Evolutionary conservation across 2,329 filamentous ascomycete species (phyloP).

Genomic region (Gyromitra esculenta): DNA sequence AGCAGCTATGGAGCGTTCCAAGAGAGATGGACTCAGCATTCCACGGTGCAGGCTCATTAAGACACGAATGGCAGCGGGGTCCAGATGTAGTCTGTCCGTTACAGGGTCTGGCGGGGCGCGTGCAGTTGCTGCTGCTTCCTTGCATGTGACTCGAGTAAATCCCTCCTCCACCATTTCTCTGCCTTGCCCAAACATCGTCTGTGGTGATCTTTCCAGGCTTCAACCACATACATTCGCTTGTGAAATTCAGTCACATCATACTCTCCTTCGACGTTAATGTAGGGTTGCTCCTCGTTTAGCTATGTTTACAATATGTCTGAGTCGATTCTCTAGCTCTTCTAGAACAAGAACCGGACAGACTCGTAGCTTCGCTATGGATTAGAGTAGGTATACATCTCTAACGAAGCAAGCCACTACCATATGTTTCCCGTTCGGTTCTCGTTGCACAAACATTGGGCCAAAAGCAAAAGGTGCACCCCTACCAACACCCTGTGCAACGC

Average conservation of each 20-base stretch:
- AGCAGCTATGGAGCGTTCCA: slow-evolving; percentile 24
- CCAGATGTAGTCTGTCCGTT: slow-evolving; percentile 22
- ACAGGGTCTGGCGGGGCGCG: slow-evolving; percentile 33
- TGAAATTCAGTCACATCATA: background rate
- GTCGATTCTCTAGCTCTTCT: slow-evolving; percentile 2
- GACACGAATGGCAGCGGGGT: slow-evolving; percentile 41
- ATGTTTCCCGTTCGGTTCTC: background rate
- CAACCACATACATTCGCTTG: background rate
- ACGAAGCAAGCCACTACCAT: background rate
- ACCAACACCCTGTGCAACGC: background rate
- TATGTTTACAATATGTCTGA: background rate
- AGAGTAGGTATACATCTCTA: background rate
- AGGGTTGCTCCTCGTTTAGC: background rate
- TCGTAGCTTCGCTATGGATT: background rate
- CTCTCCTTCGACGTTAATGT: background rate
- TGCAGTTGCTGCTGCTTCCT: slow-evolving; percentile 26
- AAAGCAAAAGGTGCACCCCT: background rate
- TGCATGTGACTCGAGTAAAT: slow-evolving; percentile 46
- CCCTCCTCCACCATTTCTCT: slow-evolving; percentile 19
- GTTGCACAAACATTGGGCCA: background rate
- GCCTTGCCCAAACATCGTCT: background rate
- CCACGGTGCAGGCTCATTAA: slow-evolving; percentile 26
- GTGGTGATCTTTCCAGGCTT: slow-evolving; percentile 1
- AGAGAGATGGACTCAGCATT: slow-evolving; percentile 31
- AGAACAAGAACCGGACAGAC: background rate